Conservation (phyloP, 768 basidiomycete genomes). For the Boletus pseudopeckii region DNA sequence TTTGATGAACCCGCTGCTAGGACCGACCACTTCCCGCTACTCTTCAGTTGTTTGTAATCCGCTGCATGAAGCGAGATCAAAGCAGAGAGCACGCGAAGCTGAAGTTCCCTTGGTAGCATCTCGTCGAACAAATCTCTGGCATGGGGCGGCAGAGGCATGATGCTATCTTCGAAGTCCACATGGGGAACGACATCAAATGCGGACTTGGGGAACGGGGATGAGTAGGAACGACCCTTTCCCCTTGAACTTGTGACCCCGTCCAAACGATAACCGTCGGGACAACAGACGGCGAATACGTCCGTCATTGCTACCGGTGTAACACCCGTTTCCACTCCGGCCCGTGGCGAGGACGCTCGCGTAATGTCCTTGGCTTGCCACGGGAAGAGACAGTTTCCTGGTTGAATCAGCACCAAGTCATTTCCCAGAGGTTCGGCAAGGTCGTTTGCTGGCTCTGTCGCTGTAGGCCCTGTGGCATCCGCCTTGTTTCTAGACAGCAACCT, state of each 20-base stretch:
- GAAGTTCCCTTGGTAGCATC: slow-evolving; percentile 67
- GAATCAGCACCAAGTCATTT: slow-evolving; percentile 23
- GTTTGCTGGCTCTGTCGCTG: slow-evolving; percentile 1
- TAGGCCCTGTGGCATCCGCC: slow-evolving; percentile 14
- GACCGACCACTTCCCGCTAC: slow-evolving; percentile 55
- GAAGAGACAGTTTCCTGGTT: slow-evolving; percentile 36
- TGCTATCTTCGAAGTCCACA: slow-evolving; percentile 43
- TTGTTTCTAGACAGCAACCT: slow-evolving; percentile 50
- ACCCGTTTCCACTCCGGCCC: slow-evolving; percentile 16
- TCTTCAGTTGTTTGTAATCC: slow-evolving; percentile 48
- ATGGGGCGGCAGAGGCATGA: slow-evolving; percentile 43
- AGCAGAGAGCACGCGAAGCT: slow-evolving; percentile 52
- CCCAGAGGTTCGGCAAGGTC: slow-evolving; percentile 9
- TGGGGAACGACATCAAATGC: slow-evolving; percentile 57
- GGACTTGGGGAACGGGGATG: slow-evolving; percentile 60
- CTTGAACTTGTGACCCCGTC: slow-evolving; percentile 31
- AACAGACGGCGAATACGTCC: slow-evolving; percentile 11
- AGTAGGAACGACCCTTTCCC: slow-evolving; percentile 58
- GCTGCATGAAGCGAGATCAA: slow-evolving; percentile 57
- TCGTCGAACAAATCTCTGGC: slow-evolving; percentile 66
- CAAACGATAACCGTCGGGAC: slow-evolving; percentile 13
- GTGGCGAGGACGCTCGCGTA: slow-evolving; percentile 9
- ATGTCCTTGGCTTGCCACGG: slow-evolving; percentile 42
- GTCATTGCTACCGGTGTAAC: background rate
- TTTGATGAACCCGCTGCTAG: slow-evolving; percentile 57